Evolutionary conservation across 768 basidiomycete species (phyloP), one percentile per base, ranked within the genome.

Genomic region (Calocybe indica): DNA sequence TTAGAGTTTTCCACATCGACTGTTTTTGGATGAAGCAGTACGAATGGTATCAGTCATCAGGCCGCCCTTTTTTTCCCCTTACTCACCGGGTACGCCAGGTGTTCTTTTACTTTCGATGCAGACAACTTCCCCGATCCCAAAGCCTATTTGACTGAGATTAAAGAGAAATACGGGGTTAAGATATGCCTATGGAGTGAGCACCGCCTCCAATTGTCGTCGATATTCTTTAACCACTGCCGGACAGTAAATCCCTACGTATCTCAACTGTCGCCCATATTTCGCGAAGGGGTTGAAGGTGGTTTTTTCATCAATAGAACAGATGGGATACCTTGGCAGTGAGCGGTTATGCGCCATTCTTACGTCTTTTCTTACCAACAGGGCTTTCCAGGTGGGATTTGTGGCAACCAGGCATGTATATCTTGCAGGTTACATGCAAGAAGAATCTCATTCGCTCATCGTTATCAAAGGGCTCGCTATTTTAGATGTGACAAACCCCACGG

Each of bases 11-110:
- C 67, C 85, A 89, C 55, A 59, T 88, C 36, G 85, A 88, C 57
- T 88, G 84, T 57, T 88, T 85, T 61, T 83, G 81, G 80, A 83
- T 82, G 80, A 81, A 80, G 55, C 77, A 79, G 60, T 82, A 83
- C 56, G 79, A 83, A 62, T 83, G 81, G 81, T 76, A 45, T 41
- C 22, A 22, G 64, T 54, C 55, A 3, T 8, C 31, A 31, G 31
- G 14, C 37, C 14, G 37, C n/a, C 33, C 12, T 40, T 10, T 13
- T 7, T 22, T 29, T 35, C 15, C 9, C n/a, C 30, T 52, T 46
- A 12, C 36, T 50, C 40, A 60, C 60, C 53, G 52, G 55, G n/a
- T 59, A 61, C 50, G 37, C 13, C 40, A 82, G 80, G 79, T 83
- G 81, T 53, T 82, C 80, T 9, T 89, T 88, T 66, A 83, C 82